Base-by-base conservation (phyloP, 805 yeast genomes). In the Komagataella pastoris region DNA sequence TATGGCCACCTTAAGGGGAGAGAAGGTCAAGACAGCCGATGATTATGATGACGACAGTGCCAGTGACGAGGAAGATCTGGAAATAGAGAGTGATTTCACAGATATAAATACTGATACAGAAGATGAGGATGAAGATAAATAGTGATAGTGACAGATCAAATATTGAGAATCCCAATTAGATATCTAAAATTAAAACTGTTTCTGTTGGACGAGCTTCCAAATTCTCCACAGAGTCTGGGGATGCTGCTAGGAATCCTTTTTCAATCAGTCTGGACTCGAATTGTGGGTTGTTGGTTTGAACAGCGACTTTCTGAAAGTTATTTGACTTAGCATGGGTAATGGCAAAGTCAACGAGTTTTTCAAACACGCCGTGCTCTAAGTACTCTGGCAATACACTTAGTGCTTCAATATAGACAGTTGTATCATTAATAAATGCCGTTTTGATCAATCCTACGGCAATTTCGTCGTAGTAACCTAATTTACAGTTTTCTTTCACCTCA, bases 391-490 rank as follows among this genome's bases (percentile, higher is more conserved):
- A 19, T 7, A 44, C 47, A 4, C 12, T n/a, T 19, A 44, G 23
- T 3, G n/a, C 19, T 19, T 44, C 47, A 10, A 44, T 44, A n/a
- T 17, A 44, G 23, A 44, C 23, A n/a, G 47, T 12, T 44, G 23
- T 19, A n/a, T 17, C 12, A 10, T 44, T 10, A 44, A 44, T 19
- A 5, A 17, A 17, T 44, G 47, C 73, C 52, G 85, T 83, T 54
- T 81, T 80, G 49, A 88, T 68, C 3, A 81, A 83, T 14, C 93
- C 96, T 3, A 88, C 91, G 6, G 96, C 88, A 5, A 85, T 76
- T 59, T 85, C 96, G 49, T 83, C 76, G 64, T 74, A 84, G 65
- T 72, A 85, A 0, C 70, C 76, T 43, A 81, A 67, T 59, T 81
- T 74, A 40, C 75, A 73, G 40, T 83, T 66, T 24, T 79, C 81